Base-by-base conservation (phyloP, 768 basidiomycete genomes). In the Suillus occidentalis region DNA sequence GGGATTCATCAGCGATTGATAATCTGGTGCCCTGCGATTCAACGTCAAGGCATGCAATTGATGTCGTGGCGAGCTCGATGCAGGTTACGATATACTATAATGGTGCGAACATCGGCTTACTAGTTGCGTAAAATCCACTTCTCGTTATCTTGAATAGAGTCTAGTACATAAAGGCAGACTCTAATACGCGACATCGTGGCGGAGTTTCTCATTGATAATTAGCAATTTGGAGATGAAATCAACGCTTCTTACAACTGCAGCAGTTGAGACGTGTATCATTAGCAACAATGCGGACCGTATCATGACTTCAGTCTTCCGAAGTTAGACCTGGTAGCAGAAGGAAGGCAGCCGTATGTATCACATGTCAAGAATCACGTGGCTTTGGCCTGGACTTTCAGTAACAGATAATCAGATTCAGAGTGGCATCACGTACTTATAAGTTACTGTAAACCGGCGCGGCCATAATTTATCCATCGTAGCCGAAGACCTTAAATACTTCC, bases 131-230 rank as follows among this genome's bases (percentile, higher is more conserved):
- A 53, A 31, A 34, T 20, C 28, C 5, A 18, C 20, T 55, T 20
- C 20, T n/a, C 6, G 12, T 34, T 34, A 34, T 55, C 53, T 6
- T 34, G 2, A 34, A n/a, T 34, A 36, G 1, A 36, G 34, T 20
- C 18, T 31, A 34, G 53, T 55, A 36, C 34, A 36, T 8, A 55
- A 55, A 55, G 12, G 28, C 9, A 53, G 50, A 81, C 82, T 77
- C 78, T 76, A 10, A 55, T 55, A 55, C 53, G 10, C 69, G 70
- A 71, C n/a, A 65, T 74, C 43, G 77, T 85, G 5, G 67, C 69
- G 20, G 76, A 76, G 45, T 83, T 80, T 66, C 71, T 84, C 39
- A 67, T 84, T 4, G 78, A 79, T 10, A 40, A 50, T 50, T 14
- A 28, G 49, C 49, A 25, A 9, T 55, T 34, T 20, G 3, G 53